Percentiles rank a stretch among this genome's conserved stretches.
Evolutionary conservation across 805 yeast genomes (phyloP).

Genomic region (Spathaspora arborariae): DNA sequence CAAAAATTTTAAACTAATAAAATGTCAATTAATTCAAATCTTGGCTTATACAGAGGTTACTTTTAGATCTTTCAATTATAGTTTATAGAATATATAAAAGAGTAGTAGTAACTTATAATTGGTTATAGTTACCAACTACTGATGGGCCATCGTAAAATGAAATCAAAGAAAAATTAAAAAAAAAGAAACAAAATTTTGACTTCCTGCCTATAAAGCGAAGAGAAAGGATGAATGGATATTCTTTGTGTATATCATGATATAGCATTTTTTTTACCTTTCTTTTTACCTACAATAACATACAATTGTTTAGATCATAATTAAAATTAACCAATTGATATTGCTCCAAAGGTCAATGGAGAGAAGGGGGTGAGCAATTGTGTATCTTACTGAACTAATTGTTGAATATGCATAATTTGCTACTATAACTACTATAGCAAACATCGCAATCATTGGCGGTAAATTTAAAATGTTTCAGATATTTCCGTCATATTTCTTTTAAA

Average conservation of each 20-base stretch:
- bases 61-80: not conserved
- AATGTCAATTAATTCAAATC: not conserved
- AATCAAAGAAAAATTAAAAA: not conserved
- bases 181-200: constrained; percentile 1
- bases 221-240: not conserved
- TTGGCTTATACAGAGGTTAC: not conserved
- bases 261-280: too few species aligned
- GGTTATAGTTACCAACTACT: not conserved
- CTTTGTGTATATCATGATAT: not conserved
- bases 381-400: too few species aligned
- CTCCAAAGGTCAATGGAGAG: not conserved
- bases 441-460: not conserved
- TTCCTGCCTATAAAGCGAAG: not conserved
- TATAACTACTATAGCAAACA: not conserved
- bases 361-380: too few species aligned
- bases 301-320: not conserved
- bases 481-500: not conserved
- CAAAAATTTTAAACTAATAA: not conserved
- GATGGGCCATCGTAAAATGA: not conserved
- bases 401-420: too few species aligned
- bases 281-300: too few species aligned
- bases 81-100: too few species aligned
- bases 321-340: not conserved
- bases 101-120: not conserved
- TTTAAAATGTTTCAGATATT: not conserved